phyloP scores from a whole-genome alignment of 2,329 filamentous ascomycete species.

The Phaeophleospora eucalypticola region DNA sequence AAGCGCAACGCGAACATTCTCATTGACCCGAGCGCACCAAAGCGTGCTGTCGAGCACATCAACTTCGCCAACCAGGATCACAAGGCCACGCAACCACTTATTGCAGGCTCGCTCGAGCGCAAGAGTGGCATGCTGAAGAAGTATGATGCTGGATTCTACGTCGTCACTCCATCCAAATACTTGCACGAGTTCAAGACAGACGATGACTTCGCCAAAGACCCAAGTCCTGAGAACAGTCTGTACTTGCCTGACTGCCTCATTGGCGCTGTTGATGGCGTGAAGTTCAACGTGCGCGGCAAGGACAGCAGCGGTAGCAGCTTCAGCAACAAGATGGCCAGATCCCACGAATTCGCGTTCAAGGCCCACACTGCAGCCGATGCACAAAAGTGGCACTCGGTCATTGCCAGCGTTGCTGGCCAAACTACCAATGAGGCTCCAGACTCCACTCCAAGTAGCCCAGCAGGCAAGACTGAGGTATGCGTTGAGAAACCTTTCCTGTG shows the following conservation, averaged over 20 bases:
- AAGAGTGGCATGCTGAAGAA: constrained; percentile 84
- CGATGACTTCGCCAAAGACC: constrained; percentile 68
- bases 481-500: too few species aligned
- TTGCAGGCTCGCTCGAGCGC: constrained; percentile 84
- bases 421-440: constrained; percentile 40
- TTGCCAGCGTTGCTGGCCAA: constrained; percentile 57
- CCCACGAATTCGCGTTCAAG: constrained; percentile 80
- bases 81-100: constrained; percentile 69
- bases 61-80: constrained; percentile 83
- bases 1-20: constrained; percentile 66
- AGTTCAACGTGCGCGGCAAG: constrained; percentile 95
- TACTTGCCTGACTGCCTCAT: constrained; percentile 88
- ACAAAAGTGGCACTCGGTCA: constrained; percentile 76
- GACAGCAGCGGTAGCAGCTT: constrained; percentile 74
- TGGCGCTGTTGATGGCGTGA: constrained; percentile 66
- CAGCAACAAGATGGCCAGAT: constrained; percentile 74
- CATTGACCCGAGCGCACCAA: constrained; percentile 70
- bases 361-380: constrained; percentile 77
- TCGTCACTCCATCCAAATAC: constrained; percentile 81
- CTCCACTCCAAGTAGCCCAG: constrained; percentile 33
- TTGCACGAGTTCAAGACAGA: constrained; percentile 96
- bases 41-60: constrained; percentile 69
- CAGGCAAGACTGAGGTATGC: constrained; percentile 8
- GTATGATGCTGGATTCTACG: constrained; percentile 81
- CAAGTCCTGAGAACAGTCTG: constrained; percentile 78